Conservation (phyloP, 2,329 filamentous ascomycete genomes). For the Huntiella abstrusa region DNA sequence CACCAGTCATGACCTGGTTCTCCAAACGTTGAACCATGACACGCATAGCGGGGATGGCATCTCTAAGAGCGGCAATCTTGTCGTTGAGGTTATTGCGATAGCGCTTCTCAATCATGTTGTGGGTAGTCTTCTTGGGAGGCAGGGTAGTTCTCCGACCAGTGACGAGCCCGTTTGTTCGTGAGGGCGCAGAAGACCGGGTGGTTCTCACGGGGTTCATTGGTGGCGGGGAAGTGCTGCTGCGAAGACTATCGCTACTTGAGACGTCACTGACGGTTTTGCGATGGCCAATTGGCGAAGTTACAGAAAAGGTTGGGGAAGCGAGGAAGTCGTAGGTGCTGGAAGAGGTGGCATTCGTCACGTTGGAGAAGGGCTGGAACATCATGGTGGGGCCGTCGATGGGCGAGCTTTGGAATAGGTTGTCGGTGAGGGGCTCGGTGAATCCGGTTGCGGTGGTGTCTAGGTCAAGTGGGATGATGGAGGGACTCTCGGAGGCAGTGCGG, state of each 20-base stretch:
- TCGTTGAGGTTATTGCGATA: conserved; percentile 73
- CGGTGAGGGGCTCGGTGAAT: conserved; percentile 1
- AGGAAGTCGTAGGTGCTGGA: conserved; percentile 6
- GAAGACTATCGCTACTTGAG: conserved; percentile 1
- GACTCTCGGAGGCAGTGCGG: conserved; percentile 5
- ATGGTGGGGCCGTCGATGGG: conserved; percentile 5
- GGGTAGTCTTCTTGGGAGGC: conserved; percentile 52
- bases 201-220: not conserved
- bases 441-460: conserved; percentile 1
- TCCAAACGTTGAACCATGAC: conserved; percentile 15
- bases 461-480: conserved; percentile 6
- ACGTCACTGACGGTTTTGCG: conserved; percentile 7
- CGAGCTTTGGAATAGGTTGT: conserved; percentile 6
- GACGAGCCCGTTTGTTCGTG: not conserved
- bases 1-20: conserved; percentile 1
- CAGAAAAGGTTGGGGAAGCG: conserved; percentile 7
- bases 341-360: not conserved
- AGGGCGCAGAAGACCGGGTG: conserved; percentile 2
- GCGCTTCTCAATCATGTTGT: conserved; percentile 73
- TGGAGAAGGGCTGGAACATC: conserved; percentile 5
- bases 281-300: not conserved
- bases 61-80: conserved; percentile 58
- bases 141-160: conserved; percentile 9
- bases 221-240: conserved; percentile 6
- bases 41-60: conserved; percentile 39